These are phyloP conservation scores for Fusarium mangiferae DNA, from an alignment of 2,329 filamentous ascomycete species.

Conservation along the genomic window DNA sequence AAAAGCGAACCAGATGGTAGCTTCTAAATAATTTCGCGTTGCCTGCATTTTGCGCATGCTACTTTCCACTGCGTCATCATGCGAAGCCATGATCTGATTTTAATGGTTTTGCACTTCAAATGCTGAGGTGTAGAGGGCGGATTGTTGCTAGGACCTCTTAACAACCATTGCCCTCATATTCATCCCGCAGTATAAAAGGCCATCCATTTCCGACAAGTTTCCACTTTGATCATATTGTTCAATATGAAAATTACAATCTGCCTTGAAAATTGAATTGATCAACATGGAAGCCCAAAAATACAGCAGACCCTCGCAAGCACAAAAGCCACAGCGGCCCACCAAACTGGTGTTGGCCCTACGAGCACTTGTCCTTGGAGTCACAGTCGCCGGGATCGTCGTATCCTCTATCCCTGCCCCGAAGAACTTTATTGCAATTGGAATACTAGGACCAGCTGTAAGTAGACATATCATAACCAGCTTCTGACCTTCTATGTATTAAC, in stretches of 20 bases:
- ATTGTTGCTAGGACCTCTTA: background rate
- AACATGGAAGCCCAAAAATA: background rate
- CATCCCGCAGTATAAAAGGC: background rate
- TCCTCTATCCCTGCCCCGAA: background rate
- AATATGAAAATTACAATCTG: accelerated
- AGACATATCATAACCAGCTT: accelerated
- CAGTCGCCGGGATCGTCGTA: background rate
- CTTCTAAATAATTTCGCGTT: background rate
- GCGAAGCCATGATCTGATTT: background rate
- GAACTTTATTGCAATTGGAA: background rate
- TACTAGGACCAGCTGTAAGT: background rate
- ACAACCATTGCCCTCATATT: no score
- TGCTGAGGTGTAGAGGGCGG: background rate
- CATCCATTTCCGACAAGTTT: background rate
- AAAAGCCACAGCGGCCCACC: background rate
- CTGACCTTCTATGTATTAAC: background rate
- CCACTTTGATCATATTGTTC: background rate
- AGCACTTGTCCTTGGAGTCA: background rate
- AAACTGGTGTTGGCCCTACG: background rate
- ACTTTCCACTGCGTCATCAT: background rate
- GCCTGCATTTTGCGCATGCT: background rate
- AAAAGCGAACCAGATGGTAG: background rate
- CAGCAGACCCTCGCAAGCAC: background rate
- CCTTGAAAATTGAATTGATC: accelerated
- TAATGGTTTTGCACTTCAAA: no score